Evolutionary conservation across 331 rosid species (phyloP).

Genomic region (Malus hybrid): DNA sequence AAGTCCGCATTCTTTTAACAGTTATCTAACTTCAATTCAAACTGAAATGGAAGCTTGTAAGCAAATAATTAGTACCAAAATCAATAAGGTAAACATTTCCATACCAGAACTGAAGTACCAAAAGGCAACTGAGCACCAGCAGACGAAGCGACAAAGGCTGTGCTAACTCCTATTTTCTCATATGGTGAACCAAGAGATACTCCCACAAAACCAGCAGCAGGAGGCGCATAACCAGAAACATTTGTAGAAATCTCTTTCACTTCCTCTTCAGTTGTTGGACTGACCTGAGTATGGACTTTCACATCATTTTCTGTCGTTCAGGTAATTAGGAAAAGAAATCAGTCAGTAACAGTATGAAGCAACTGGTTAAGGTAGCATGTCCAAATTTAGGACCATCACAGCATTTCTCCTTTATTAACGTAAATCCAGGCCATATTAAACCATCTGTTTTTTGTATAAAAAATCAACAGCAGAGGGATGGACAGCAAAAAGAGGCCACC

Average conservation of each 20-base stretch:
- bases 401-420: neutral
- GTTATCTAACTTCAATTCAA: neutral
- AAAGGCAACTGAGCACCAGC: conserved; percentile 12
- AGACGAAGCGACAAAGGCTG: neutral
- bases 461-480: neutral
- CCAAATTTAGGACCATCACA: neutral
- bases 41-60: neutral
- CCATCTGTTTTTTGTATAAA: neutral
- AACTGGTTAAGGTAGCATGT: neutral
- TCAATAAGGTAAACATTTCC: neutral
- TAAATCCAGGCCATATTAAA: neutral
- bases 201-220: conserved; percentile 2
- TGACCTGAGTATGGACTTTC: conserved; percentile 1
- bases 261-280: conserved; percentile 2
- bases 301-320: conserved; percentile 2
- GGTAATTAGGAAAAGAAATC: neutral
- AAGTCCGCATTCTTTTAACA: neutral
- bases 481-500: neutral
- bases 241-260: neutral
- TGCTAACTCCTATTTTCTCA: conserved; percentile 5
- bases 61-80: neutral
- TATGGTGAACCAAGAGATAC: conserved; percentile 2
- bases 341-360: neutral
- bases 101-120: conserved; percentile 13
- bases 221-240: neutral